Conservation (phyloP, 441 rosid genomes). For the Isatis lusitanica region DNA sequence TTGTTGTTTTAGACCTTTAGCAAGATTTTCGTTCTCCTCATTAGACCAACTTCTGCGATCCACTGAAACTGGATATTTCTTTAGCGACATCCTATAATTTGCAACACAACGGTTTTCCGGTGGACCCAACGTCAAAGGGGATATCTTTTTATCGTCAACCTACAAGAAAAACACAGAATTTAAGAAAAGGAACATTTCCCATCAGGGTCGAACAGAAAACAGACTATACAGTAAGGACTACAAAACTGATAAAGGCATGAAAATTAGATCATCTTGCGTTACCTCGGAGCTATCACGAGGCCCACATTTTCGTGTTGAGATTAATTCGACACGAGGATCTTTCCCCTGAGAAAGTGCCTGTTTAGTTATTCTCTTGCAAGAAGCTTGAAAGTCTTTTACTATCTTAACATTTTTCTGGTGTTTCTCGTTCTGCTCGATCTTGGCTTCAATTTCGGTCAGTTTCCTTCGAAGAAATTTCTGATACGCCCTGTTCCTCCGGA, state of each 20-base stretch:
- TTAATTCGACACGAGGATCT: constrained; percentile 74
- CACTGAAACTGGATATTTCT: constrained; percentile 50
- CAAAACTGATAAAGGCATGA: constrained; percentile 8
- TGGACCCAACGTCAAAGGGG: constrained; percentile 62
- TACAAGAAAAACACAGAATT: constrained; percentile 38
- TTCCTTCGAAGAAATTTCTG: constrained; percentile 73
- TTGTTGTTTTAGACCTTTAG: constrained; percentile 74
- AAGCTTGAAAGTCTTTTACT: constrained; percentile 69
- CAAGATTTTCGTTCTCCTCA: constrained; percentile 69
- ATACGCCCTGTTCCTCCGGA: constrained; percentile 74
- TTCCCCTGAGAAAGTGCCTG: constrained; percentile 65
- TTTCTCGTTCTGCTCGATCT: constrained; percentile 82
- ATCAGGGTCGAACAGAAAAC: background rate
- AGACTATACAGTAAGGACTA: background rate
- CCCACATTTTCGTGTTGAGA: constrained; percentile 46
- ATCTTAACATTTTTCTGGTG: constrained; percentile 66
- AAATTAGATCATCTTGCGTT: constrained; percentile 11
- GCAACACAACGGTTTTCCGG: constrained; percentile 67
- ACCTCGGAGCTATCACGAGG: constrained; percentile 59
- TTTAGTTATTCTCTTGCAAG: constrained; percentile 67
- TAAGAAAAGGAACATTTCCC: background rate
- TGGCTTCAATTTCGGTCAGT: constrained; percentile 68
- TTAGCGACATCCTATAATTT: constrained; percentile 55
- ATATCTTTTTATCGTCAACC: constrained; percentile 55
- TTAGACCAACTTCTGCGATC: constrained; percentile 67